Base-by-base conservation (phyloP, 805 yeast species). In the Jamesozyma lodderae region DNA sequence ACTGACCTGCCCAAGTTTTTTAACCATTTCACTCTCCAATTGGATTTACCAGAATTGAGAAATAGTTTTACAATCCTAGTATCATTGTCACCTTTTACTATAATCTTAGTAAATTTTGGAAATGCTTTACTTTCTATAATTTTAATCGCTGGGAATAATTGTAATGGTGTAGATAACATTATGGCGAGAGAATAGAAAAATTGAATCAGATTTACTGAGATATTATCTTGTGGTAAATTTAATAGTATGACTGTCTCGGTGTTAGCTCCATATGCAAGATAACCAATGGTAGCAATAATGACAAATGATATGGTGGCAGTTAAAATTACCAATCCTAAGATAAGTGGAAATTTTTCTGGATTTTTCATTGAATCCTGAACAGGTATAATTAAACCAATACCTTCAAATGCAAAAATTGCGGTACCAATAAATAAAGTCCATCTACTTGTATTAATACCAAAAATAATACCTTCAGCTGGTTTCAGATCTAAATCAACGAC, bases 351-450 rank as follows among this genome's bases (percentile, higher is more conserved):
- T 44, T 80, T 71, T 43, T 77, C 76, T 1, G 92, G 92, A 47
- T 79, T 62, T 35, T 68, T 71, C 92, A 83, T 83, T 1, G 92
- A 79, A 48, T 82, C 84, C 51, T 82, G 86, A 37, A 83, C 79
- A 0, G 94, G 94, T 18, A 83, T 79, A 35, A 83, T 79, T 33
- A 83, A 64, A 0, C 94, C 92, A 41, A 83, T 81, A 1, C 94
- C 94, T 62, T 83, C 94, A 53, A 81, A 83, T n/a, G 92, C 86
- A 64, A 83, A 83, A 22, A 83, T 82, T 2, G 90, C 88, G 6
- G 83, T 84, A 7, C 94, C 94, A 36, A 82, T 77, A 52, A 82
- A 82, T 34, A 83, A 60, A 0, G 90, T 75, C 69, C 84, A 82
- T 36, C 69, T 69, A 4, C 69, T 64, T 22, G 63, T 43, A 55